phyloP scores from a whole-genome alignment of 2,329 filamentous ascomycete genomes.

The Sclerotiophoma versabilis region DNA sequence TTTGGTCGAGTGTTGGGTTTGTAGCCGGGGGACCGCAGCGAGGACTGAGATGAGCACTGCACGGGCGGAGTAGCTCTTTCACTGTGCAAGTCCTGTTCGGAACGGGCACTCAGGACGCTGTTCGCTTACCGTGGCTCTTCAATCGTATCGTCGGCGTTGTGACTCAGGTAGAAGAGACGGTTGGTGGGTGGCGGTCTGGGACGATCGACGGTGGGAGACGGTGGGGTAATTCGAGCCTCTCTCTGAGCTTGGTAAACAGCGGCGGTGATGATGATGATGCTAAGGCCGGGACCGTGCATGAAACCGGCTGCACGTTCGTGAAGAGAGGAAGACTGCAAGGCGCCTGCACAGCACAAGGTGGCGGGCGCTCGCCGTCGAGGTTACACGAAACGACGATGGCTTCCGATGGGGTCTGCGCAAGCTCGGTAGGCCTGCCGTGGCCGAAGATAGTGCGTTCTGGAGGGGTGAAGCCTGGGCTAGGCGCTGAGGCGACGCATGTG shows the following conservation, averaged over 20 bases:
- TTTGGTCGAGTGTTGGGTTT: conserved; percentile 9
- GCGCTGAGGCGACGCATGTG: not conserved
- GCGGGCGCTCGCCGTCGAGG: conserved; percentile 12
- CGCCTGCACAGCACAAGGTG: conserved; percentile 10
- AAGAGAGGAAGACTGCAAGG: not conserved
- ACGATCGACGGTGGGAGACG: conserved; percentile 20
- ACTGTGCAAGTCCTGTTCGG: not conserved
- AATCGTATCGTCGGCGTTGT: not conserved
- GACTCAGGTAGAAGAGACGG: not conserved
- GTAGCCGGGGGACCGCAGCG: not conserved
- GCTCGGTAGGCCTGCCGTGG: conserved; percentile 16
- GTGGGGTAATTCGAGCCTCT: conserved; percentile 18
- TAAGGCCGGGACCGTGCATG: not conserved
- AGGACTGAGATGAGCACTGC: conserved; percentile 11
- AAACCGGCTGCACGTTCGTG: no score
- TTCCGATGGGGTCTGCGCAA: conserved; percentile 17
- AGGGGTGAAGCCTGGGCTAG: not conserved
- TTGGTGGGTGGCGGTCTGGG: conserved; percentile 20
- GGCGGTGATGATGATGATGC: not conserved
- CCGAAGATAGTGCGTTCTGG: not conserved
- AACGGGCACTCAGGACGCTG: not conserved
- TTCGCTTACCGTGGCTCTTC: not conserved
- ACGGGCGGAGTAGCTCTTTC: conserved; percentile 7
- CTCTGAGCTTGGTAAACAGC: conserved; percentile 1
- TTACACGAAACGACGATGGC: conserved; percentile 22